Base-by-base conservation (phyloP, 139 green algal species). In the Picochlorum sp. region DNA sequence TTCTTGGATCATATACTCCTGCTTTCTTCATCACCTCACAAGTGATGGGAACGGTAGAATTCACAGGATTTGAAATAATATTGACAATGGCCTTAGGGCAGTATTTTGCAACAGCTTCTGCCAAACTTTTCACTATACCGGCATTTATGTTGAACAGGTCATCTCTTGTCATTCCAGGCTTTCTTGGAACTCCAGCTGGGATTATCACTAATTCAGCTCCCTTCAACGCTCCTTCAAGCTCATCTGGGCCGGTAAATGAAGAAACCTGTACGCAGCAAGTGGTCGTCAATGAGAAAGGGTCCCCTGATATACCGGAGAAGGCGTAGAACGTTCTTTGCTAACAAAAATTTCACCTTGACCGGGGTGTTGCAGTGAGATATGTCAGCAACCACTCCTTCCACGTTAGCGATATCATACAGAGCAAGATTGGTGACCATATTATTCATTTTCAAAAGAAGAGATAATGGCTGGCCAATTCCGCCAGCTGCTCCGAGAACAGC, bases 131-230 rank as follows among this genome's bases (percentile, higher is more conserved):
- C 4, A 99, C 93, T 53, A 99, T 99, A 55, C 86, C 81, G 2
- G 91, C 92, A 64, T 99, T 99, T 76, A 96, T 97, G 70, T 95
- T 91, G 85, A 98, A 98, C 13, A 98, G 79, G 68, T 98, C 92
- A 64, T 98, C 92, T 25, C 92, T 83, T 6, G 92, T 97, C 92
- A 98, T 98, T 69, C 92, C 92, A 14, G 92, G 92, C 80, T 98
- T 98, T 55, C 92, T 82, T 2, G 92, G 92, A 9, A 95, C 82
- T 39, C 87, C 85, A 70, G 88, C 88, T 24, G 93, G 93, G 55
- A 99, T 99, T 72, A 99, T 69, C 2, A 98, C 89, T 35, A 98
- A 63, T 22, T 96, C 77, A 35, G 70, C 79, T 51, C 85, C 92
- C 29, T 73, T 61, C 40, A 99, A 70, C 2, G 86, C 84, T 3